A percentile compares a stretch with the other conserved stretches of the same genome.
Conservation (phyloP, 192 early-diverging fungal genomes). For the Helicostylum pulchrum region DNA sequence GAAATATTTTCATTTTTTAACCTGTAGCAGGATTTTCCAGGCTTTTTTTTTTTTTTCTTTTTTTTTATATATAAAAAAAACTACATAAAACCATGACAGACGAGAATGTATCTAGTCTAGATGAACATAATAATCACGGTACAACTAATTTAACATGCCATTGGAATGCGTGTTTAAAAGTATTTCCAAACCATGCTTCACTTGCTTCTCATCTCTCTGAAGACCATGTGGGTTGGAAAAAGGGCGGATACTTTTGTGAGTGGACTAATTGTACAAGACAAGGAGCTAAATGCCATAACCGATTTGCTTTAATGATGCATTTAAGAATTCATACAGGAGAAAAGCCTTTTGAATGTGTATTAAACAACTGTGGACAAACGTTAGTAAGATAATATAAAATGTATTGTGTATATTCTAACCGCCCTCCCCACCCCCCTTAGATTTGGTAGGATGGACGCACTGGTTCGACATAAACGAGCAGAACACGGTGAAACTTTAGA, state of each 20-base stretch:
- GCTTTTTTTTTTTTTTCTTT: no score
- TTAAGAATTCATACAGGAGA: conserved; percentile 59
- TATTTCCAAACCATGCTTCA: conserved; percentile 29
- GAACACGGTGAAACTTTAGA: conserved; percentile 21
- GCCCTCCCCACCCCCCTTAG: conserved; percentile 17
- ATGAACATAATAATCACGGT: not conserved
- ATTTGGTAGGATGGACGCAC: conserved; percentile 37
- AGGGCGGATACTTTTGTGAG: conserved; percentile 52
- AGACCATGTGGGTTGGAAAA: conserved; percentile 58
- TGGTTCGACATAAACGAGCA: conserved; percentile 33
- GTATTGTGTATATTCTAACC: no score
- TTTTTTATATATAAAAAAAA: no score
- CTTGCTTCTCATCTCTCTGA: conserved; percentile 47
- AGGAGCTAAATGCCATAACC: conserved; percentile 47
- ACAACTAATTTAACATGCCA: conserved; percentile 24
- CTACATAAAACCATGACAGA: no score
- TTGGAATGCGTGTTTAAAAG: conserved; percentile 42
- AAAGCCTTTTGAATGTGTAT: conserved; percentile 52
- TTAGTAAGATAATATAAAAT: no score
- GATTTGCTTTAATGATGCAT: conserved; percentile 59
- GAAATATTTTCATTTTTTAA: no score
- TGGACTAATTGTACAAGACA: conserved; percentile 53
- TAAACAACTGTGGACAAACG: conserved; percentile 28
- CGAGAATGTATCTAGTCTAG: no score
- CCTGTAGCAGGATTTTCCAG: no score